Evolutionary conservation across 805 yeast genomes (phyloP), one percentile per base, ranked within the genome.

Genomic region (Starmerella asiatica): DNA sequence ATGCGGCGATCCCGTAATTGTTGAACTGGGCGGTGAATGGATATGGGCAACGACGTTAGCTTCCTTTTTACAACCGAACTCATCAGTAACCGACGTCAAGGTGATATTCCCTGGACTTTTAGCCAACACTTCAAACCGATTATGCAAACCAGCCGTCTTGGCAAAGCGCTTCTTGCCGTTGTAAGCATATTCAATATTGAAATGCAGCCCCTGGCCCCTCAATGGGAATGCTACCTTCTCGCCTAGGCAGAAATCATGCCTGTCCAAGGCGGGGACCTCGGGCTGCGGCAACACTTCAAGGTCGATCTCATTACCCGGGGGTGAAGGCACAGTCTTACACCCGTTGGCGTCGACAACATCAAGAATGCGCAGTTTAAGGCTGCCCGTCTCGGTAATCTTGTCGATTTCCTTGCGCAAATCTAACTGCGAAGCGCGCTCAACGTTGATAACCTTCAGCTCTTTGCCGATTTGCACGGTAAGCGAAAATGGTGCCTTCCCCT

Each of bases 201-300:
- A 84, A 17, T 95, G 95, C 14, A 18, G 19, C 11, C 37, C 73
- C 3, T 71, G 63, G 2, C 97, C 97, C 14, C 71, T 71, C 46
- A 88, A 59, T 45, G 77, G 71, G 55, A 82, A 82, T 1, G 79
- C 68, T 20, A 91, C 72, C 44, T 80, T 79, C 46, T 88, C 97
- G 9, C 98, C 99, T 21, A 88, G 94, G 69, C 99, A 91, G 38
- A 38, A 46, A 29, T 46, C 49, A 12, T 29, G 12, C 30, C 34
- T 36, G 18, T 12, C 11, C 4, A 40, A 37, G 7, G 12, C 24
- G 5, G 42, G 49, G 17, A 11, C 30, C 17, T 8, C 14, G 6
- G 50, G 50, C 28, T 21, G 32, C 5, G 39, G 37, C 7, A 43
- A 31, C 21, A 43, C 42, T 11, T 37, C 21, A 2, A 46, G 6